Conservation (phyloP, 495 filamentous ascomycete species). For the Pyronema domesticum region DNA sequence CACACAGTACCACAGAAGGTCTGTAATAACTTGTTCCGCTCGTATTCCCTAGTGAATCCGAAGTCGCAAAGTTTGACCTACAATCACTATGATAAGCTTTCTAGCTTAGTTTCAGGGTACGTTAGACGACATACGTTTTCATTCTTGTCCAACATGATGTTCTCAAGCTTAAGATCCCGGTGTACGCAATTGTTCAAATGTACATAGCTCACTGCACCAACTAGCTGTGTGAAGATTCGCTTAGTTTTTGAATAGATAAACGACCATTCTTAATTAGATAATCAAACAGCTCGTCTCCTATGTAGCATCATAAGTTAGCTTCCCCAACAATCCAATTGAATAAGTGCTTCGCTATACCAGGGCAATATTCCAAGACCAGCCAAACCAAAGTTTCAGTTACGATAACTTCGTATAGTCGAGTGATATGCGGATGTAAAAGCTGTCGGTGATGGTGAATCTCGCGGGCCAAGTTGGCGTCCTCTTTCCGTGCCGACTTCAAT, state of each 20-base stretch:
- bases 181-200: slow-evolving; percentile 93
- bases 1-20: slow-evolving; percentile 97
- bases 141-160: slow-evolving; percentile 89
- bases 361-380: slow-evolving; percentile 93
- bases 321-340: neutral
- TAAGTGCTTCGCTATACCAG: slow-evolving; percentile 39
- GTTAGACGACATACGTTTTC: slow-evolving; percentile 40
- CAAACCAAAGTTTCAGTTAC: slow-evolving; percentile 89
- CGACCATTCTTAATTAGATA: slow-evolving; percentile 76
- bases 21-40: slow-evolving; percentile 85
- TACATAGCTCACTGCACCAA: slow-evolving; percentile 88
- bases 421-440: slow-evolving; percentile 94
- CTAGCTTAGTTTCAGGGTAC: neutral
- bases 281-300: slow-evolving; percentile 94
- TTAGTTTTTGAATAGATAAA: slow-evolving; percentile 71
- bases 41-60: slow-evolving; percentile 93
- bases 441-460: slow-evolving; percentile 98
- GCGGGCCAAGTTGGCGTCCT: slow-evolving; percentile 83
- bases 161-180: slow-evolving; percentile 90
- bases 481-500: slow-evolving; percentile 91
- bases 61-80: slow-evolving; percentile 94
- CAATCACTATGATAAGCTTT: neutral
- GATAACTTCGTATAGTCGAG: slow-evolving; percentile 89
- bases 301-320: neutral
- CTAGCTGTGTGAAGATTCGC: slow-evolving; percentile 87